Evolutionary conservation across 352 stramenopile genomes (phyloP), one percentile per base, ranked within the genome.

Genomic region (Blastocystis sp.): DNA sequence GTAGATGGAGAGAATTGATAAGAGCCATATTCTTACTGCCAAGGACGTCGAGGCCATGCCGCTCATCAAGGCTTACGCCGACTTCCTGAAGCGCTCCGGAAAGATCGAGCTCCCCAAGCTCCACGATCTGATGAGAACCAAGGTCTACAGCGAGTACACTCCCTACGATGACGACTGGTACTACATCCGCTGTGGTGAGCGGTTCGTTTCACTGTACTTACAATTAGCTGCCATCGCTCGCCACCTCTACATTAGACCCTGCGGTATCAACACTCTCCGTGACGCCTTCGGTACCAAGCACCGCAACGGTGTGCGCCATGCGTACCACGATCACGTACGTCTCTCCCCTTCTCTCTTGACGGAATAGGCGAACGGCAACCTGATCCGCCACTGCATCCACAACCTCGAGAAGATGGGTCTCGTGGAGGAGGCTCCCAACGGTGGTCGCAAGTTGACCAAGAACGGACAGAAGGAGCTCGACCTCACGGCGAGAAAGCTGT

Each of bases 91-190:
- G 79, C 62, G 62, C 31, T 67, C 37, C 1, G 79, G 79, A 80
- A 89, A 79, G 60, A 66, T 89, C 19, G 60, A 79, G 24, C 67
- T 89, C 39, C 79, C 79, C 41, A 89, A 89, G 79, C 31, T 80
- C 4, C 79, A 89, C 61, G 79, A 89, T 67, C n/a, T 89, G n/a
- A 89, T 89, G 79, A 76, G 67, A 80, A 89, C 79, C 31, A 37
- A 39, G 21, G 79, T 89, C 26, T 80, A 78, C 79, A 89, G 67
- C 65, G 79, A 89, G 33, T 80, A 80, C 79, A 80, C 35, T 80
- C 79, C 79, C 66, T 61, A 65, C 55, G 79, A 89, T 70, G 35
- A 79, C n/a, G 79, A 89, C 79, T 89, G 79, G 79, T 89, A 89
- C 50, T 82, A 66, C 74, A 66, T 82, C 29, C 74, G 74, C 69